Conservation (phyloP, 345 rosid genomes). For the Triadica sebifera region DNA sequence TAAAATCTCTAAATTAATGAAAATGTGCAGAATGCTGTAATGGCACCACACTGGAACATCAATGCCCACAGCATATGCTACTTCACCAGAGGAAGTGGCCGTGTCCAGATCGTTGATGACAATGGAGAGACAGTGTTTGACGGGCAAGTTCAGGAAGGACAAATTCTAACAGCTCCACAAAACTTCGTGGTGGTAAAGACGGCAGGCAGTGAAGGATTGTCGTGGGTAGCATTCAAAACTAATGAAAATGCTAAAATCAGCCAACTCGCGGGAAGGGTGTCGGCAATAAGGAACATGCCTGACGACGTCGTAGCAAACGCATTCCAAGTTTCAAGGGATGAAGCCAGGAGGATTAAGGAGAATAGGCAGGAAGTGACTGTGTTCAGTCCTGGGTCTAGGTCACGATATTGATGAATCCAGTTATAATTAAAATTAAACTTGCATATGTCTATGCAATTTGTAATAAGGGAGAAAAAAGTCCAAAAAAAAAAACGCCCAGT, state of each 20-base stretch:
- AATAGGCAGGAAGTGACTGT: slow-evolving; percentile 8
- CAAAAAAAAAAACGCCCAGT: no score
- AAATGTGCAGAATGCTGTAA: slow-evolving; percentile 37
- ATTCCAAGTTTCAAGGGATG: slow-evolving; percentile 33
- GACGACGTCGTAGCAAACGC: slow-evolving; percentile 37
- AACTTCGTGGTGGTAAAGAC: slow-evolving; percentile 30
- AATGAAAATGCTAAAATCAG: slow-evolving; percentile 23
- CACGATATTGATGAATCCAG: neutral
- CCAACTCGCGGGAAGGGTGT: slow-evolving; percentile 34
- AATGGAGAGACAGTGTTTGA: slow-evolving; percentile 30
- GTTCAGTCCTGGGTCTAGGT: neutral
- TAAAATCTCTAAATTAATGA: neutral
- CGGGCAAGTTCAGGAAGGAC: slow-evolving; percentile 31
- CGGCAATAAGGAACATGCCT: slow-evolving; percentile 30
- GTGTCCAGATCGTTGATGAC: slow-evolving; percentile 34
- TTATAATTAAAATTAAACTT: neutral
- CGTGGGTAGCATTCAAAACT: slow-evolving; percentile 43
- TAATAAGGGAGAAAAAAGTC: neutral
- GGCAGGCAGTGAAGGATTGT: slow-evolving; percentile 31
- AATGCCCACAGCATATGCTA: slow-evolving; percentile 43
- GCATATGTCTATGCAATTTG: neutral
- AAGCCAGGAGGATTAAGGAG: slow-evolving; percentile 34
- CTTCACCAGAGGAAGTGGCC: slow-evolving; percentile 30
- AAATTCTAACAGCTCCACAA: slow-evolving; percentile 38
- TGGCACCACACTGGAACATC: slow-evolving; percentile 36